A percentile compares a stretch with the other conserved stretches of the same genome.
These are phyloP conservation scores for Stephania yunnanensis DNA, from an alignment of 164 flowering plant species.

Conservation along the genomic window DNA sequence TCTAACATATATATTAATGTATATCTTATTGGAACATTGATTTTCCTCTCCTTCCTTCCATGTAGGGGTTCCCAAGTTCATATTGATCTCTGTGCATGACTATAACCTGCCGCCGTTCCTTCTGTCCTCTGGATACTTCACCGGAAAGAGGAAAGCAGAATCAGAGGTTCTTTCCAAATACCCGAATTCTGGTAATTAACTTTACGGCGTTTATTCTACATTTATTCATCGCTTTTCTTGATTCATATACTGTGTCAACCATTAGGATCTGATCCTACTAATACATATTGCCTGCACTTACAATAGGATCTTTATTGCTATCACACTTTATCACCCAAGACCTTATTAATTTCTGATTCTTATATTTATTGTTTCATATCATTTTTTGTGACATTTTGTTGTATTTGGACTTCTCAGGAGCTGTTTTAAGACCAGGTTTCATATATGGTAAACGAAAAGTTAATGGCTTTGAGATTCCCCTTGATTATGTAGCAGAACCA, in stretches of 20 bases:
- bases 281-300: no score
- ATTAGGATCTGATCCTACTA: not conserved
- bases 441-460: constrained; percentile 88
- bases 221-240: not conserved
- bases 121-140: constrained; percentile 78
- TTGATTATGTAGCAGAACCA: constrained; percentile 86
- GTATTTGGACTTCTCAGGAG: constrained; percentile 43
- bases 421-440: constrained; percentile 86
- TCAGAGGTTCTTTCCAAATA: constrained; percentile 85
- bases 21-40: not conserved
- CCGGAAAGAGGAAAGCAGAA: constrained; percentile 95
- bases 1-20: no score
- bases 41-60: not conserved
- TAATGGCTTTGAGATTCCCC: constrained; percentile 79
- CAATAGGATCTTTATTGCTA: not conserved
- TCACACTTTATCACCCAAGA: not conserved
- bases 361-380: not conserved
- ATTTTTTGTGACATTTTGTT: not conserved
- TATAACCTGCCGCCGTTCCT: constrained; percentile 84
- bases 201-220: not conserved
- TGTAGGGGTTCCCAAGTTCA: constrained; percentile 88
- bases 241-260: not conserved
- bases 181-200: constrained; percentile 65
- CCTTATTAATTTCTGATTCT: not conserved
- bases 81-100: constrained; percentile 92